A percentile compares a stretch with the other conserved stretches of the same genome.
These are phyloP conservation scores for Dictyostelium capitatum DNA, from an alignment of 78 protist species.

Conservation along the genomic window DNA sequence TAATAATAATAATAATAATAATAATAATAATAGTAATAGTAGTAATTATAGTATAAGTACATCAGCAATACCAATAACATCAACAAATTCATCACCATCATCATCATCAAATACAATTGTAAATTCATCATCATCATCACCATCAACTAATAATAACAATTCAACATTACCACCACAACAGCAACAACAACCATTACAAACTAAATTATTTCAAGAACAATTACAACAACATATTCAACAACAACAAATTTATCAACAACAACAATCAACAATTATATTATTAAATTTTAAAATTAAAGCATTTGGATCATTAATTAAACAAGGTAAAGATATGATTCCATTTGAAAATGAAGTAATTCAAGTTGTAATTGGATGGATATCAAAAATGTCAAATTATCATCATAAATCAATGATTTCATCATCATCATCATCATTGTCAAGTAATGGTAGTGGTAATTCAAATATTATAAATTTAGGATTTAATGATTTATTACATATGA, in stretches of 20 bases:
- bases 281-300: conserved; percentile 36
- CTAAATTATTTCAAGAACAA: conserved; percentile 14
- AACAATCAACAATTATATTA: conserved; percentile 20
- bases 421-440: neutral
- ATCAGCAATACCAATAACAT: neutral
- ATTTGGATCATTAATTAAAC: conserved; percentile 20
- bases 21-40: neutral
- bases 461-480: conserved; percentile 16
- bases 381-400: neutral
- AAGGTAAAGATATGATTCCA: conserved; percentile 60
- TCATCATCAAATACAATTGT: neutral
- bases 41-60: neutral
- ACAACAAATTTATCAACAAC: conserved; percentile 11
- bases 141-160: neutral
- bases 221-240: conserved; percentile 18
- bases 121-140: neutral
- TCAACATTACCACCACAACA: neutral
- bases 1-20: neutral
- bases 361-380: conserved; percentile 24
- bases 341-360: conserved; percentile 51
- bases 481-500: conserved; percentile 32
- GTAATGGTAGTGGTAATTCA: neutral
- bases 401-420: neutral
- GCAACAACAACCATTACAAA: neutral
- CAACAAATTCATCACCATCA: neutral